Evolutionary conservation across 139 green algal genomes (phyloP), one percentile per base, ranked within the genome.

Genomic region (Chlorella vulgaris): DNA sequence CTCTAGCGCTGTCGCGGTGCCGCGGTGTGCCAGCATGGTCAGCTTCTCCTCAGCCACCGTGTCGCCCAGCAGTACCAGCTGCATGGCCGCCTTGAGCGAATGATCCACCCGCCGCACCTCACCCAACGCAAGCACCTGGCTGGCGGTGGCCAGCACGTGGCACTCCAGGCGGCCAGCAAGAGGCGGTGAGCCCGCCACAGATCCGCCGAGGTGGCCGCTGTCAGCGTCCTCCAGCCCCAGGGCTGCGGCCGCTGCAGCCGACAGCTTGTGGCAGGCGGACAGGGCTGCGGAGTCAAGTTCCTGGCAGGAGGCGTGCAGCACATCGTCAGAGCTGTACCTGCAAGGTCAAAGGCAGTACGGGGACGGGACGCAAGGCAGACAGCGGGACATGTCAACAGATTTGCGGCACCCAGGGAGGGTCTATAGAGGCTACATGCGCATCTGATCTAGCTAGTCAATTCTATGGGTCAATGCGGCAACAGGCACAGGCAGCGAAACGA

Each of bases 41-140:
- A 85, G 78, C 67, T 78, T 58, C 33, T 81, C 76, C 74, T 87
- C 83, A 2, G 83, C 36, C 7, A 53, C 65, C 22, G 68, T 55
- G 29, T 87, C 83, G 2, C 83, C 83, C 53, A 76, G 66, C 39
- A 69, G 76, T 35, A 87, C 76, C 67, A 87, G 53, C 76, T 87
- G 65, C 68, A 82, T 67, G 26, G 83, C 83, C 28, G 83, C 83
- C 77, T 83, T 83, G 66, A 83, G 66, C 4, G 77, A 58, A 31
- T 84, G 77, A 58, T 87, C 83, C 55, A 70, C 76, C 63, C 58
- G 58, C 35, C 50, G 74, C 38, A 80, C 76, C 31, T 87, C 76
- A 7, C 74, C 38, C 51, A 70, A 78, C 40, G 83, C 76, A 39
- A 51, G 53, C 63, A 81, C 66, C 69, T 87, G 83, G 15, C 42